These are phyloP conservation scores for Sporisorium graminicola DNA, from an alignment of 1,284 basidiomycete genomes.

Conservation along the genomic window DNA sequence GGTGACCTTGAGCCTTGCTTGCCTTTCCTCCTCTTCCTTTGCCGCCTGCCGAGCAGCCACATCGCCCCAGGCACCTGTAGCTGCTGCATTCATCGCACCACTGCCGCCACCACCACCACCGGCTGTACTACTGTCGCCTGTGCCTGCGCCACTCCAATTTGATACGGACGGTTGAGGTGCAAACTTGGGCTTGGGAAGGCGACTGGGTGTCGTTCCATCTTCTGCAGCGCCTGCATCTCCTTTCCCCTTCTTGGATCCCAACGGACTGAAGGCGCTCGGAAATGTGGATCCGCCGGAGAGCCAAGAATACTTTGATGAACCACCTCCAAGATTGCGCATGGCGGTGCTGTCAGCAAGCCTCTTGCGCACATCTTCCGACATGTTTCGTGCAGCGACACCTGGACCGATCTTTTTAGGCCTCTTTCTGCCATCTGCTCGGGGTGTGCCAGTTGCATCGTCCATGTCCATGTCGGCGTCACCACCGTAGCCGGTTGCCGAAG, in stretches of 20 bases:
- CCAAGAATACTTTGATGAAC: slow-evolving; percentile 60
- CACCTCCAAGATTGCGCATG: slow-evolving; percentile 62
- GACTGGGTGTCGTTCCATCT: slow-evolving; percentile 20
- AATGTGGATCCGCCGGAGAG: slow-evolving; percentile 37
- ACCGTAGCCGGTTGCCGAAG: slow-evolving; percentile 32
- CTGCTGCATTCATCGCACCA: slow-evolving; percentile 4
- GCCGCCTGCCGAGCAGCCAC: slow-evolving; percentile 61
- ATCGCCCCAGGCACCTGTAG: slow-evolving; percentile 65
- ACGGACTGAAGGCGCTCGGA: slow-evolving; percentile 31
- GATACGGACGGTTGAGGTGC: slow-evolving; percentile 53
- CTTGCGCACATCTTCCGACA: slow-evolving; percentile 67
- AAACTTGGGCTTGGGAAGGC: slow-evolving; percentile 64
- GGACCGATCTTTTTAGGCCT: slow-evolving; percentile 57
- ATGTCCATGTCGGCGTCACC: slow-evolving; percentile 32
- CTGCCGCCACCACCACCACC: background rate
- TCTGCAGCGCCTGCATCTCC: slow-evolving; percentile 24
- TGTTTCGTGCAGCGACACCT: slow-evolving; percentile 59
- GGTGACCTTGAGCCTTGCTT: slow-evolving; percentile 57
- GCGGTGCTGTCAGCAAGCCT: slow-evolving; percentile 67
- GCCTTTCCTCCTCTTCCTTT: slow-evolving; percentile 63
- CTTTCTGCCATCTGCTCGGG: slow-evolving; percentile 42
- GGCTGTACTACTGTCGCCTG: slow-evolving; percentile 5
- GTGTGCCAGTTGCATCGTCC: slow-evolving; percentile 44
- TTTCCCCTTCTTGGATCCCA: slow-evolving; percentile 43
- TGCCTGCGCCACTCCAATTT: slow-evolving; percentile 28